These are phyloP conservation scores for Diaporthe sp. DNA, from an alignment of 2,329 filamentous ascomycete species.

Conservation along the genomic window DNA sequence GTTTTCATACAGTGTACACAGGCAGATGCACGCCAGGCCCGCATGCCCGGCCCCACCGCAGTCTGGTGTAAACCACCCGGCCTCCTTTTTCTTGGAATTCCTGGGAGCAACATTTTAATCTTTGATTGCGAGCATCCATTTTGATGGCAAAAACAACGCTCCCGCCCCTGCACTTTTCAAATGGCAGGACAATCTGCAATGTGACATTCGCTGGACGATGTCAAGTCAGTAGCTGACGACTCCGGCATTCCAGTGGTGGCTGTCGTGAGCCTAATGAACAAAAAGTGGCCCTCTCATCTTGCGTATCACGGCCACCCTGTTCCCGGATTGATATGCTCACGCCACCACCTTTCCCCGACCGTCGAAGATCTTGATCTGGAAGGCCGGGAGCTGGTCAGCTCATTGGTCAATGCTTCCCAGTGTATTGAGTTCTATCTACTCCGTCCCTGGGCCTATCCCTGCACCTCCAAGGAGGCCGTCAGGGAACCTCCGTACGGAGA, in stretches of 20 bases:
- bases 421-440: background rate
- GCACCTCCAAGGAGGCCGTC: slow-evolving; percentile 35
- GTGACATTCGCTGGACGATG: slow-evolving; percentile 15
- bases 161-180: slow-evolving; percentile 10
- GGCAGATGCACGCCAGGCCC: slow-evolving; percentile 16
- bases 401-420: slow-evolving; percentile 38
- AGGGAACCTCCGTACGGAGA: slow-evolving; percentile 9
- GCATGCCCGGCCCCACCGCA: slow-evolving; percentile 31
- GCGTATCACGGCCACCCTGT: slow-evolving; percentile 33
- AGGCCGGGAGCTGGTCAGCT: slow-evolving; percentile 1
- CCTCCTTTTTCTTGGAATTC: slow-evolving; percentile 22
- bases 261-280: slow-evolving; percentile 37
- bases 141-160: slow-evolving; percentile 8
- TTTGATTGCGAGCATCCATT: slow-evolving; percentile 29
- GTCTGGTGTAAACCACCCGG: slow-evolving; percentile 31
- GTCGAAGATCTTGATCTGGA: slow-evolving; percentile 34
- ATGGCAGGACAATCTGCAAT: slow-evolving; percentile 16
- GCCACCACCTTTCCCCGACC: slow-evolving; percentile 8
- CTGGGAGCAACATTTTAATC: background rate
- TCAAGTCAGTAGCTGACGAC: slow-evolving; percentile 20
- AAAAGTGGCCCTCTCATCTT: slow-evolving; percentile 41
- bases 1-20: slow-evolving; percentile 17
- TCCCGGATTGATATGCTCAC: slow-evolving; percentile 32
- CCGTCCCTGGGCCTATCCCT: slow-evolving; percentile 28
- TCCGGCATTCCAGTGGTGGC: slow-evolving; percentile 32